Evolutionary conservation across 176 grass and related monocot species (phyloP).

Genomic region (Raddia distichophylla): DNA sequence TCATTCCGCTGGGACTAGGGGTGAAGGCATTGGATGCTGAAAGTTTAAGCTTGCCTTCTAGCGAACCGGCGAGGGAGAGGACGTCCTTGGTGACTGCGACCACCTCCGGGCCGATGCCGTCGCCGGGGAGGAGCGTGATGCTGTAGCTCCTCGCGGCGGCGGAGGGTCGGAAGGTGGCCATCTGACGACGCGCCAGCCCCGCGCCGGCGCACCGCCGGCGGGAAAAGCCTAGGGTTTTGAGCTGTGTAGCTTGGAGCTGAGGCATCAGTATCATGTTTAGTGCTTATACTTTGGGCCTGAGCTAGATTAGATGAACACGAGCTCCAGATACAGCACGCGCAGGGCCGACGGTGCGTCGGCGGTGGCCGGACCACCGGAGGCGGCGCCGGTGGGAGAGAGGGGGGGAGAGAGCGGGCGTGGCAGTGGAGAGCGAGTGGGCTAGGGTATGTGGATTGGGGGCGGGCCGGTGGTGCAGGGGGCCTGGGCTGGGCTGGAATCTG

Average conservation of each 20-base stretch:
- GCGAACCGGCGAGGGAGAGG: slow-evolving; percentile 64
- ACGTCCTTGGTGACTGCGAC: slow-evolving; percentile 89
- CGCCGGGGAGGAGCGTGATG: slow-evolving; percentile 82
- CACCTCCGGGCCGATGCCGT: slow-evolving; percentile 95
- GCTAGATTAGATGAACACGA: neutral
- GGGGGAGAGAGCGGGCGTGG: no score
- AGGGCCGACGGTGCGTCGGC: no score
- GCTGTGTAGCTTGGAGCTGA: slow-evolving; percentile 41
- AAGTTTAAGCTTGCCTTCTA: slow-evolving; percentile 49
- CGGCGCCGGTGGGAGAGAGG: no score
- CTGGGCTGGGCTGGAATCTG: no score
- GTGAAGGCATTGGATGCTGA: neutral
- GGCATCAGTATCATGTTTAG: slow-evolving; percentile 49
- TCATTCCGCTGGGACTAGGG: neutral
- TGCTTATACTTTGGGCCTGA: neutral
- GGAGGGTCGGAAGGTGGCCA: slow-evolving; percentile 40
- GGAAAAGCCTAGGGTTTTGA: slow-evolving; percentile 44
- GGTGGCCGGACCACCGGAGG: no score
- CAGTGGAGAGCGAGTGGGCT: no score
- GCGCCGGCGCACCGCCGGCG: neutral
- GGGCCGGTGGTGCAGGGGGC: no score
- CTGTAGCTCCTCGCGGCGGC: slow-evolving; percentile 54
- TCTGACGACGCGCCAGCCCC: neutral
- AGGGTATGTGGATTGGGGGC: no score
- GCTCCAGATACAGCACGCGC: neutral